phyloP scores from a whole-genome alignment of 179 eudicot genomes.

The Beta corolliflora region DNA sequence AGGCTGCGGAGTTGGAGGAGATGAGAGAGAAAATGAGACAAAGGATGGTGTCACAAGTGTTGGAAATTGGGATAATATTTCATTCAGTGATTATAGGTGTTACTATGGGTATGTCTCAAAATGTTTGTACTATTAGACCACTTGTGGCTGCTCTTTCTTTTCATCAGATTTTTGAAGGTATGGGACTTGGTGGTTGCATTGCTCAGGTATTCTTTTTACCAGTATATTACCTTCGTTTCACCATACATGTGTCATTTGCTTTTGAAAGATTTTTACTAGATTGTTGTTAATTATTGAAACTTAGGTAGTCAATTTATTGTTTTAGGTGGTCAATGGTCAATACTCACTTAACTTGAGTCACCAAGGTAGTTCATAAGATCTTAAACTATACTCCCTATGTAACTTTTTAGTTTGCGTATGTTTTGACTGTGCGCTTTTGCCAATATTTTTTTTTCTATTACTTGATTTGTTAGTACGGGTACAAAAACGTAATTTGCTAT shows the following conservation, averaged over 20 bases:
- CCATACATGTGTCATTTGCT: not conserved
- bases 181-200: constrained; percentile 91
- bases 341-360: too few species aligned
- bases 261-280: not conserved
- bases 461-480: too few species aligned
- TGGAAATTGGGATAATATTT: constrained; percentile 85
- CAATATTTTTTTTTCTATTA: too few species aligned
- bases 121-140: constrained; percentile 66
- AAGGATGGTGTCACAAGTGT: constrained; percentile 76
- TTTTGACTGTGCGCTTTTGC: too few species aligned
- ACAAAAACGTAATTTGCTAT: too few species aligned
- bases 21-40: constrained; percentile 57
- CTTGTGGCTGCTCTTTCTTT: constrained; percentile 82
- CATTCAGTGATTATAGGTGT: constrained; percentile 84
- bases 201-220: constrained; percentile 53
- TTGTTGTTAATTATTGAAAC: not conserved
- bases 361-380: too few species aligned
- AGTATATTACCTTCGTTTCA: not conserved
- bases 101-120: constrained; percentile 89
- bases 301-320: not conserved
- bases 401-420: too few species aligned
- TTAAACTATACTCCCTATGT: too few species aligned
- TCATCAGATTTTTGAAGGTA: constrained; percentile 86
- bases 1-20: constrained; percentile 31
- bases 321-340: too few species aligned